Percentiles rank a stretch among this genome's conserved stretches.
These are phyloP conservation scores for Diaporthe sp. DNA, from an alignment of 2,329 filamentous ascomycete species.

Conservation along the genomic window DNA sequence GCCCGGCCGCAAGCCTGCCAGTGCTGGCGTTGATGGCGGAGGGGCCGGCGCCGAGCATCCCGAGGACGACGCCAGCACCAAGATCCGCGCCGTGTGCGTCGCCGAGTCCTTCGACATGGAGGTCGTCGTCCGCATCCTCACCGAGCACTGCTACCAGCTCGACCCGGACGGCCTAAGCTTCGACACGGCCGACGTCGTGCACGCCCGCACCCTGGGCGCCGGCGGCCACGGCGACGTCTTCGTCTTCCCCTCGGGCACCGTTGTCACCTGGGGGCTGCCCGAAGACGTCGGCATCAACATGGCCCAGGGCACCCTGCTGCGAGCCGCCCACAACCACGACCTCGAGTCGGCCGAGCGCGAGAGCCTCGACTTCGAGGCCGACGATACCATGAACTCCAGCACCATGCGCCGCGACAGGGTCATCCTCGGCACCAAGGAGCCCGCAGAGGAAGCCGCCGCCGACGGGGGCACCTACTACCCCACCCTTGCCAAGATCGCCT, in stretches of 20 bases:
- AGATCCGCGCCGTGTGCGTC: constrained; percentile 72
- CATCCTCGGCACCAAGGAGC: constrained; percentile 81
- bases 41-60: constrained; percentile 43
- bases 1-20: constrained; percentile 54
- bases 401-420: constrained; percentile 90
- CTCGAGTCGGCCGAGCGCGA: constrained; percentile 80
- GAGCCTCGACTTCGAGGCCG: constrained; percentile 83
- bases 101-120: constrained; percentile 77
- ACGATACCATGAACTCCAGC: constrained; percentile 79
- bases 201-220: constrained; percentile 71
- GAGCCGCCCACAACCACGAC: constrained; percentile 83
- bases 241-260: constrained; percentile 93
- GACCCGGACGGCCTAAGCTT: constrained; percentile 74
- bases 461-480: constrained; percentile 49
- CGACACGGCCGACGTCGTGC: constrained; percentile 73
- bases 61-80: constrained; percentile 55
- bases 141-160: constrained; percentile 71
- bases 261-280: constrained; percentile 92
- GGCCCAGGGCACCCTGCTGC: constrained; percentile 79
- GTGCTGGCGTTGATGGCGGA: constrained; percentile 57
- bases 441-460: constrained; percentile 58
- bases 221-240: constrained; percentile 87
- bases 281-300: constrained; percentile 79
- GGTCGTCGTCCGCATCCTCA: constrained; percentile 69
- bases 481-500: constrained; percentile 93